These are phyloP conservation scores for Tuber borchii DNA, from an alignment of 495 filamentous ascomycete species.

Conservation along the genomic window DNA sequence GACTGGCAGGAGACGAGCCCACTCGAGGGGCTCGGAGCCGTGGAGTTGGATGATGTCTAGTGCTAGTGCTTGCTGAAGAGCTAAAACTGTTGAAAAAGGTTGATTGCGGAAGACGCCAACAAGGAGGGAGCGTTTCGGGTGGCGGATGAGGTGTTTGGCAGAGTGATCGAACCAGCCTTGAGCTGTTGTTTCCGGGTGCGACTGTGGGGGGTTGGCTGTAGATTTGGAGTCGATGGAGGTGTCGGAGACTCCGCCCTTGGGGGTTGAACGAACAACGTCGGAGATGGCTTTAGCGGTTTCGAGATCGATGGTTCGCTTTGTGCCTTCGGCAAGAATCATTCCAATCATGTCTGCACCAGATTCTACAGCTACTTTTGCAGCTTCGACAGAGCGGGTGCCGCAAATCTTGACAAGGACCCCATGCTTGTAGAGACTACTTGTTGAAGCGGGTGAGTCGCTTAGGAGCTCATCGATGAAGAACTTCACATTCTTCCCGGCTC, in stretches of 20 bases:
- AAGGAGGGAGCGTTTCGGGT: conserved; percentile 62
- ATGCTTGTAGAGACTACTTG: conserved; percentile 43
- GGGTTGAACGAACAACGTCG: conserved; percentile 59
- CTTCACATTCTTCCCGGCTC: conserved; percentile 64
- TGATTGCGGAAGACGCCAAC: conserved; percentile 95
- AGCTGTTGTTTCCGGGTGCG: conserved; percentile 39
- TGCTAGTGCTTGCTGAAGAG: conserved; percentile 62
- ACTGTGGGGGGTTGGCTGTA: neutral
- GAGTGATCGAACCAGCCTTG: conserved; percentile 61
- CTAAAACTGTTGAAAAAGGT: conserved; percentile 69
- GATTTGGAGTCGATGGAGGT: neutral
- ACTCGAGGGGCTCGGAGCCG: conserved; percentile 84
- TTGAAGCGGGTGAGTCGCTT: conserved; percentile 48
- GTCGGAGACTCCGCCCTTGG: conserved; percentile 32
- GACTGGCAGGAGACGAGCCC: conserved; percentile 77
- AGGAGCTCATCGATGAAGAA: conserved; percentile 75
- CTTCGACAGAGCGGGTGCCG: conserved; percentile 80
- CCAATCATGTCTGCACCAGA: conserved; percentile 88
- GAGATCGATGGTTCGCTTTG: conserved; percentile 68
- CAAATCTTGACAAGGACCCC: conserved; percentile 79
- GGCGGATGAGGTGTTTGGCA: conserved; percentile 46
- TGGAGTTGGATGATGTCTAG: conserved; percentile 94
- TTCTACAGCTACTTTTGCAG: conserved; percentile 70
- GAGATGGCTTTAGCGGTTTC: conserved; percentile 77
- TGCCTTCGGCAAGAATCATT: conserved; percentile 79